Evolutionary conservation across 1,284 basidiomycete genomes (phyloP), one percentile per base, ranked within the genome.

Genomic region (Sanghuangporus baumii): DNA sequence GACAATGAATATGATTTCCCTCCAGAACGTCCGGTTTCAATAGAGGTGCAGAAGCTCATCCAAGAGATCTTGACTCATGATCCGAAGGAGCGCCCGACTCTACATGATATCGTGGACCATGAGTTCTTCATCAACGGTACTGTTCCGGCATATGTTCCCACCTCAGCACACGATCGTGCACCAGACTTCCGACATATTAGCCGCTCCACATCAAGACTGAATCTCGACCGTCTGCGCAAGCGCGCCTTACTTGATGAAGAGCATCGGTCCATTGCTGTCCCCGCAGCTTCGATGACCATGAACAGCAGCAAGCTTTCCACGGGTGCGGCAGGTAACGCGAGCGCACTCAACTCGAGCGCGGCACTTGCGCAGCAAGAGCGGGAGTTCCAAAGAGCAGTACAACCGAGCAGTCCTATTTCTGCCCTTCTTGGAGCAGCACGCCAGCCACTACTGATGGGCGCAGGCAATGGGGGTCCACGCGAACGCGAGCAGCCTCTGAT

Each of bases 1-100:
- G 90, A 94, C 73, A 97, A 97, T 71, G 85, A 93, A 68, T 99
- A 98, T 73, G 90, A 93, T 69, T 98, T 98, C 74, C 96, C 96
- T 0, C 69, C 83, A 0, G 89, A 94, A 62, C 85, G 89, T 52
- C 75, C 78, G 6, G 84, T 96, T 58, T 93, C 93, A 0, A 69
- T 75, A 8, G 85, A 91, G 52, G 91, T 88, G 0, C 84, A 89
- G 67, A 83, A 89, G 64, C 86, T 98, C 62, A 90, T 99, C 69
- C 85, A 87, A 62, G 79, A 85, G 59, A 98, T 98, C 70, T 83
- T 98, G 37, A 94, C 94, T 4, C 88, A 86, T 23, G 82, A 94
- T 68, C 93, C 93, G 0, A 81, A 80, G 69, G 79, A 87, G 69
- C 87, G 96, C 0, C 96, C 96, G 0, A 86, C 88, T 0, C 81